Base-by-base conservation (phyloP, 495 filamentous ascomycete genomes). In the Collariella sp. region DNA sequence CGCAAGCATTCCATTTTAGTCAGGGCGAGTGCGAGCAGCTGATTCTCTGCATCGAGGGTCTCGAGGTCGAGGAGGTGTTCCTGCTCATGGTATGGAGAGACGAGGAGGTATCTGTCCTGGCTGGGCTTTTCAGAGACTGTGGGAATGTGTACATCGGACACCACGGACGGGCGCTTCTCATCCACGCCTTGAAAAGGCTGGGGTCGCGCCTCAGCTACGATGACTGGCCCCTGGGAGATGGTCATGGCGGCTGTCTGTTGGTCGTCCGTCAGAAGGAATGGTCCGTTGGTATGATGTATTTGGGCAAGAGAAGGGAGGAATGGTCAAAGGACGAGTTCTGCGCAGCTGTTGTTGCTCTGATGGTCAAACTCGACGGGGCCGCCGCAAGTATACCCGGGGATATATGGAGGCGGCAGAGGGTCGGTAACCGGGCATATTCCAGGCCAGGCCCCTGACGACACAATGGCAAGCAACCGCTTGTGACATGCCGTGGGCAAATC, bases 1-100 rank as follows among this genome's bases (percentile, higher is more conserved):
- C 84, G 79, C 29, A 83, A 63, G 20, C 80, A 77, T 47, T 71
- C 72, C 63, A 94, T 69, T 15, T 70, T 68, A 19, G 81, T 79
- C 39, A 96, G 72, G 7, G 88, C 83, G 38, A 80, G 73, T 6
- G 88, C 83, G n/a, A 95, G 70, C 33, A 93, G 72, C 18, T 74
- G 79, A 58, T 83, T 83, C 41, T 83, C 75, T 0, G 59, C 67
- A 51, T 85, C 81, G 9, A 95, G 76, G 3, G 70, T 78, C 12
- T 67, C 69, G 40, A 95, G 70, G 63, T 90, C 81, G 23, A 94
- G 80, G 15, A 89, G 79, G 63, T 95, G 88, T 1, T 74, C 66
- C 16, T 64, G 59, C 40, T 79, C 76, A 35, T 81, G 78, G 63
- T 94, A 96, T 0, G 88, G 89, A 9, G 88, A 93, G 39, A 81